A percentile compares a stretch with the other conserved stretches of the same genome.
These are phyloP conservation scores for Arabidopsis arenosa DNA, from an alignment of 345 rosid genomes.

Conservation along the genomic window DNA sequence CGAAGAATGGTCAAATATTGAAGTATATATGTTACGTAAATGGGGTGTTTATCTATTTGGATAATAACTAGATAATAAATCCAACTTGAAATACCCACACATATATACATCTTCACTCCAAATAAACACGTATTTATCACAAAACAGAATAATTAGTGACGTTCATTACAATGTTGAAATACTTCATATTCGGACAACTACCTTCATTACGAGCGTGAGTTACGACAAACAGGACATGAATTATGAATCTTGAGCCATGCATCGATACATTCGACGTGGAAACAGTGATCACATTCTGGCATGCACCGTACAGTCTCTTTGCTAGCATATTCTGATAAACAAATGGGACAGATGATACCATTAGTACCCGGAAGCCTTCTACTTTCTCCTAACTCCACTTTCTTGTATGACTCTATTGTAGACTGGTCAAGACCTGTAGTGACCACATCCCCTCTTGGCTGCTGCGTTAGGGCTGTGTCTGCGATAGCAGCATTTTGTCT, in stretches of 20 bases:
- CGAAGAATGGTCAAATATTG: no score
- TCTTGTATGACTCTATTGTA: constrained; percentile 65
- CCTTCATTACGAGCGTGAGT: constrained; percentile 40
- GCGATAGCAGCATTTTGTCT: background rate
- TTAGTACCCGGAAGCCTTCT: constrained; percentile 63
- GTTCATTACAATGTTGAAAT: background rate
- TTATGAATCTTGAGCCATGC: constrained; percentile 64
- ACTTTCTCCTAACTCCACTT: constrained; percentile 68
- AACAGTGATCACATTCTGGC: constrained; percentile 71
- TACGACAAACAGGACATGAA: constrained; percentile 71
- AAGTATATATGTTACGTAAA: no score
- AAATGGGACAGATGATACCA: constrained; percentile 58
- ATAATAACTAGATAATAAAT: no score
- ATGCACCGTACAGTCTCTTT: constrained; percentile 58
- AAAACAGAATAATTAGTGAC: constrained; percentile 1
- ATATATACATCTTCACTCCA: background rate
- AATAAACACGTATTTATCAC: constrained; percentile 2
- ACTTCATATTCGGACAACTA: background rate
- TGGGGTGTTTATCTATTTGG: no score
- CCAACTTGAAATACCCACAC: no score
- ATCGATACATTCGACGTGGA: constrained; percentile 72
- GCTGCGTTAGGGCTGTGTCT: constrained; percentile 11
- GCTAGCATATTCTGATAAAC: constrained; percentile 59
- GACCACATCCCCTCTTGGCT: constrained; percentile 32
- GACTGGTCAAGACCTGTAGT: constrained; percentile 61